A percentile compares a stretch with the other conserved stretches of the same genome.
Evolutionary conservation across 768 basidiomycete genomes (phyloP).

Genomic region (Mycena epipterygia): DNA sequence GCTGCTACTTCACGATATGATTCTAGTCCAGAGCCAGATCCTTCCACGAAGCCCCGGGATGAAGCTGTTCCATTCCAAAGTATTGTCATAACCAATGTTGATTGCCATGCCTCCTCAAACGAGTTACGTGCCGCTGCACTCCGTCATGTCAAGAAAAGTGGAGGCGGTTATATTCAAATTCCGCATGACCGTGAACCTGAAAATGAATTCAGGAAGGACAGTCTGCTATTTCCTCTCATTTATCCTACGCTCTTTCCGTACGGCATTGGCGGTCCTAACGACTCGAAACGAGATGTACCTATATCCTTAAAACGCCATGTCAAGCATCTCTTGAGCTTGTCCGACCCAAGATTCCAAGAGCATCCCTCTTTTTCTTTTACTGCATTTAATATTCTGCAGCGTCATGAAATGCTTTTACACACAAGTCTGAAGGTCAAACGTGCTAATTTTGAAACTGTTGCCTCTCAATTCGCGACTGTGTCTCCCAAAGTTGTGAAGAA

Average conservation of each 20-base stretch:
- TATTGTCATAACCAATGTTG: slow-evolving; percentile 39
- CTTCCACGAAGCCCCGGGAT: background rate
- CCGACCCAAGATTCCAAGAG: slow-evolving; percentile 35
- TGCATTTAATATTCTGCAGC: slow-evolving; percentile 45
- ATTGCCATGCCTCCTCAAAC: slow-evolving; percentile 32
- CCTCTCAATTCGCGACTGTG: slow-evolving; percentile 7
- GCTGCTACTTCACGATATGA: slow-evolving; percentile 14
- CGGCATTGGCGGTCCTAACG: slow-evolving; percentile 43
- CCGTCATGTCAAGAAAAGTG: slow-evolving; percentile 38
- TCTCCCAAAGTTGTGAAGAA: slow-evolving; percentile 1
- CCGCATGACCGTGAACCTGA: slow-evolving; percentile 35
- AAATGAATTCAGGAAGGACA: slow-evolving; percentile 40
- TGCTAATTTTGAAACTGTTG: background rate
- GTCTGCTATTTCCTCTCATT: slow-evolving; percentile 39
- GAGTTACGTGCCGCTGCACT: slow-evolving; percentile 40
- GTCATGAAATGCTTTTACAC: no score
- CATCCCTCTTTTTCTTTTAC: slow-evolving; percentile 45
- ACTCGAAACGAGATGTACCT: background rate
- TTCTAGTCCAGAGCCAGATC: background rate
- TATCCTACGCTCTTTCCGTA: slow-evolving; percentile 46
- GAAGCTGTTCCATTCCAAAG: slow-evolving; percentile 18
- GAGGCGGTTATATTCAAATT: slow-evolving; percentile 38
- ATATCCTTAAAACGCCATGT: slow-evolving; percentile 34
- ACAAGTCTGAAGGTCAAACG: slow-evolving; percentile 5
- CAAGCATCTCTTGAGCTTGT: slow-evolving; percentile 36